Evolutionary conservation across 139 green algal species (phyloP).

Genomic region (Chlamydomonas asymmetrica): DNA sequence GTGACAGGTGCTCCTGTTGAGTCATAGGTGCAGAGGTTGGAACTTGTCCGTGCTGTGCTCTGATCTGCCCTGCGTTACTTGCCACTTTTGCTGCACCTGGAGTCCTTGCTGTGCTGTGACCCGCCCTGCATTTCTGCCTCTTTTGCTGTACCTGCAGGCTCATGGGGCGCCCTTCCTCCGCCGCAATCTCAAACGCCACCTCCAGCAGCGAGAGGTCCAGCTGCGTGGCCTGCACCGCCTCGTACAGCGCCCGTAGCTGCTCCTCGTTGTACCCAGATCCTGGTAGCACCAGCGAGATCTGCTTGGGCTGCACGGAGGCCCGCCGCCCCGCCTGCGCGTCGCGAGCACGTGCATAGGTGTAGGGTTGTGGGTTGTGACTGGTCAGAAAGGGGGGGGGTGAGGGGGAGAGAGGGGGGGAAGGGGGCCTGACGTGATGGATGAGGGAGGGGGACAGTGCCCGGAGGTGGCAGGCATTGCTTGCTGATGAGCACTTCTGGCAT

Average conservation of each 20-base stretch:
- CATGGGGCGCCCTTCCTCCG: background rate
- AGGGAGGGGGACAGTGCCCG: too few relatives aligned
- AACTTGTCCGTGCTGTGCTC: background rate
- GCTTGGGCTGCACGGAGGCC: slow-evolving; percentile 38
- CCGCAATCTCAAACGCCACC: slow-evolving; percentile 20
- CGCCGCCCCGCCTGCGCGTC: slow-evolving; percentile 39
- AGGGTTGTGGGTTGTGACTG: too few relatives aligned
- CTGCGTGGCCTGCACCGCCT: slow-evolving; percentile 20
- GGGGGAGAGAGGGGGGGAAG: too few relatives aligned
- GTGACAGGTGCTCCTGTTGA: too few relatives aligned
- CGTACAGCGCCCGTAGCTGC: slow-evolving; percentile 36
- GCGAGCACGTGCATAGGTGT: too few relatives aligned
- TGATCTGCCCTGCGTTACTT: background rate
- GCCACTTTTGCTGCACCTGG: background rate
- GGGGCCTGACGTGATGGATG: too few relatives aligned
- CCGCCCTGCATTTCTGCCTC: background rate
- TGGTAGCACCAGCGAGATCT: slow-evolving; percentile 46
- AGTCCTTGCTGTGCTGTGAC: background rate
- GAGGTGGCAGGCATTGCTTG: too few relatives aligned
- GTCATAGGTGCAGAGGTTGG: too few relatives aligned
- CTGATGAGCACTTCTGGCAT: too few relatives aligned
- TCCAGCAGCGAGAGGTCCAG: slow-evolving; percentile 47
- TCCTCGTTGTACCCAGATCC: slow-evolving; percentile 33
- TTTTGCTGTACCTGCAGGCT: background rate
- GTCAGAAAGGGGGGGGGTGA: too few relatives aligned